Evolutionary conservation across 1,284 basidiomycete species (phyloP), one percentile per base, ranked within the genome.

Genomic region (Macrocystidia cucumis): DNA sequence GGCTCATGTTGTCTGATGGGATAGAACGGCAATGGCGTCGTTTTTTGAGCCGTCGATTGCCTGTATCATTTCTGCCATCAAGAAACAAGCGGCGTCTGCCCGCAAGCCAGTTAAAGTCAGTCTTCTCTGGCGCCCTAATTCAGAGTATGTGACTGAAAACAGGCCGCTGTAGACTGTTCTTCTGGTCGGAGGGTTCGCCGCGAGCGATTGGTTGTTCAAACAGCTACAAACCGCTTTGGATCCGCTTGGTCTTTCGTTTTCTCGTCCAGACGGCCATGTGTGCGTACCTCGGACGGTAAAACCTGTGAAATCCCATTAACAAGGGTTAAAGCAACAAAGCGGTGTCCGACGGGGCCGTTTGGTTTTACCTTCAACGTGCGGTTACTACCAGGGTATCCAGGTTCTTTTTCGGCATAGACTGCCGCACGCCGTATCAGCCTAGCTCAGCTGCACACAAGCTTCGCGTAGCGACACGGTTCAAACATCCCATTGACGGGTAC

Each of bases 41-140:
- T 62, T 71, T 37, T 74, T 72, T 37, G 57, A 65, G 25, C 70
- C 69, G 4, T 67, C 69, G 0, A 48, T 73, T 1, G 35, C 49
- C 7, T 62, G 59, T 22, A 67, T 72, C 18, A 46, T 63, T 0
- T 46, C 62, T 7, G 60, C 65, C 1, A 54, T 73, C 25, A 42
- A 46, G 29, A 48, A 51, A 6, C 67, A 67, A 40, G 48, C 49
- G 14, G 44, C 44, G 18, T 40, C 42, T 2, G 50, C 62, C 3
- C 37, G 48, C 16, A 55, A 54, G 7, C 50, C 56, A 0, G 54
- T 68, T 35, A 51, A 53, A 6, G 65, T 68, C 35, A 36, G 45
- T 38, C 19, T 18, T 7, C 24, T 36, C 19, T n/a, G n/a, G n/a
- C n/a, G n/a, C n/a, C n/a, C n/a, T n/a, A n/a, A n/a, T n/a, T n/a